Evolutionary conservation across 2,329 filamentous ascomycete species (phyloP).

Genomic region (Beauveria sp.): DNA sequence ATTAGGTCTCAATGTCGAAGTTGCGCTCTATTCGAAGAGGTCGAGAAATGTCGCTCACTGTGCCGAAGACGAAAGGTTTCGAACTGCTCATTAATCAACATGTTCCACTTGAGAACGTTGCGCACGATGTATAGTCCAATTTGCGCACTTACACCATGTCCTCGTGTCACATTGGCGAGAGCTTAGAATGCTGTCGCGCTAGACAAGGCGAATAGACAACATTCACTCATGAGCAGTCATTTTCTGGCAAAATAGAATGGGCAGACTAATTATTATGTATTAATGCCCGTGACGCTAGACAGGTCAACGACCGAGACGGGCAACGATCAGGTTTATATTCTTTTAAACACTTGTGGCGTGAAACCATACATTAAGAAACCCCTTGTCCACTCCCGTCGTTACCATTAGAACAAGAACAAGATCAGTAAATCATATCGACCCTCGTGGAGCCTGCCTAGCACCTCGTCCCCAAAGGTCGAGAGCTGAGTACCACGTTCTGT

Average conservation of each 20-base stretch:
- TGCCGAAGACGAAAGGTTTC: too few species aligned
- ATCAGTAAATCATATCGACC: conserved; percentile 25
- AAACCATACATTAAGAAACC: conserved; percentile 16
- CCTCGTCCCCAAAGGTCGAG: conserved; percentile 21
- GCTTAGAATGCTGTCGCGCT: too few species aligned
- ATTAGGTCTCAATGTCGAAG: too few species aligned
- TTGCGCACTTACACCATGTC: too few species aligned
- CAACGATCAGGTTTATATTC: conserved; percentile 7
- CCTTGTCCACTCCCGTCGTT: conserved; percentile 23
- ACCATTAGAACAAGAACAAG: conserved; percentile 26
- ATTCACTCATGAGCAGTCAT: too few species aligned
- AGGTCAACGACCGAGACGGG: neutral
- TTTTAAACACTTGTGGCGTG: conserved; percentile 6
- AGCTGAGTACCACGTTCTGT: conserved; percentile 14
- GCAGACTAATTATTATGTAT: conserved; percentile 7
- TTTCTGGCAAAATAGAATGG: neutral
- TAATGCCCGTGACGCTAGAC: neutral
- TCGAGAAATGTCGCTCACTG: too few species aligned
- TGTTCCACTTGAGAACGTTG: too few species aligned
- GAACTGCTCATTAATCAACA: too few species aligned
- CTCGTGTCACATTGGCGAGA: too few species aligned
- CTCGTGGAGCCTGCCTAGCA: conserved; percentile 22
- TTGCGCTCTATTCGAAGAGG: too few species aligned
- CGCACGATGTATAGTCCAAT: too few species aligned
- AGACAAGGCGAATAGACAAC: too few species aligned